phyloP scores from a whole-genome alignment of 2,329 filamentous ascomycete species.

The Dendryphion nanum region DNA sequence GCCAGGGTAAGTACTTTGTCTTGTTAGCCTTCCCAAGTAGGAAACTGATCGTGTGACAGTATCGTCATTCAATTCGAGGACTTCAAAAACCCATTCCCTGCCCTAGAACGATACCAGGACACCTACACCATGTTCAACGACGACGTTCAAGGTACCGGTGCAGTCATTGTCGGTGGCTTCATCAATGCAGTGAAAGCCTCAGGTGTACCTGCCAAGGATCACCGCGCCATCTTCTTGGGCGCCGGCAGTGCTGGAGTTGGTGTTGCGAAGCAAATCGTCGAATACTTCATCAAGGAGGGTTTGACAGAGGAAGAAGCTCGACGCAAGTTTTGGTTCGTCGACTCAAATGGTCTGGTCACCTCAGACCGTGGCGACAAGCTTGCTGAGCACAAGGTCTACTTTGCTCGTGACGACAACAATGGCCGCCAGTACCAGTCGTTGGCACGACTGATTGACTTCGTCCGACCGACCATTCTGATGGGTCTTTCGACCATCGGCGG shows the following conservation, averaged over 20 bases:
- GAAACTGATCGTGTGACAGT: constrained; percentile 42
- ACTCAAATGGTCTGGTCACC: constrained; percentile 94
- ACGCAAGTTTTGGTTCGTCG: constrained; percentile 94
- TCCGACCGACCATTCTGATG: constrained; percentile 91
- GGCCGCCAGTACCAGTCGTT: constrained; percentile 71
- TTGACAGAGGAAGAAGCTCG: constrained; percentile 83
- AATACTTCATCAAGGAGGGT: constrained; percentile 92
- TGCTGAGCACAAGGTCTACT: constrained; percentile 79
- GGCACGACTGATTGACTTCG: constrained; percentile 88
- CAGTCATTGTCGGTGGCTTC: constrained; percentile 84
- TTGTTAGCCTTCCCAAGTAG: constrained; percentile 2
- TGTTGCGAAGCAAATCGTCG: constrained; percentile 95
- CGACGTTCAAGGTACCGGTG: constrained; percentile 95
- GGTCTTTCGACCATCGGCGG: constrained; percentile 93
- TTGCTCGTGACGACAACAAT: constrained; percentile 63
- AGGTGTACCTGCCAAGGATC: constrained; percentile 80
- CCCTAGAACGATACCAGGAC: constrained; percentile 84
- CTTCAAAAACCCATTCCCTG: constrained; percentile 96
- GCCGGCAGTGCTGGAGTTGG: constrained; percentile 94
- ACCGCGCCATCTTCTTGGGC: constrained; percentile 93
- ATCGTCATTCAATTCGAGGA: constrained; percentile 93
- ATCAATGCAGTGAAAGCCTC: constrained; percentile 78
- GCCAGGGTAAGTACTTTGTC: constrained; percentile 57
- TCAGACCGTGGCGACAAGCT: constrained; percentile 89
- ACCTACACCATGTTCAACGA: constrained; percentile 97